A percentile compares a stretch with the other conserved stretches of the same genome.
Conservation (phyloP, 768 basidiomycete genomes). For the Trametes elegans region DNA sequence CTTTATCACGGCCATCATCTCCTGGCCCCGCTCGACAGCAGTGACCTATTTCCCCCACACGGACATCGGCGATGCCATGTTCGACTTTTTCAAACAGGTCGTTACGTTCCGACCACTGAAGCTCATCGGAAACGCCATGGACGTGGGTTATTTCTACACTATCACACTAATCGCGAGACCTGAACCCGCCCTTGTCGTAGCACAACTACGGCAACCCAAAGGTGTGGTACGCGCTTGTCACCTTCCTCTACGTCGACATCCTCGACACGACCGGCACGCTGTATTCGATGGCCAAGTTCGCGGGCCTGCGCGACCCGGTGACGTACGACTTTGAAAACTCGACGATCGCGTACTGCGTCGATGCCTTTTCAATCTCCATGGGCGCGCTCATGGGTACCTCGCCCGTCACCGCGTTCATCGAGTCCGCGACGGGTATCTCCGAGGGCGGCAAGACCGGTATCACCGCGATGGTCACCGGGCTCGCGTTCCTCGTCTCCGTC, state of each 20-base stretch:
- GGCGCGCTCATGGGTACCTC: conserved; percentile 78
- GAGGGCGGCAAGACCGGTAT: conserved; percentile 90
- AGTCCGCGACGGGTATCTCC: conserved; percentile 77
- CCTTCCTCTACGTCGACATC: conserved; percentile 89
- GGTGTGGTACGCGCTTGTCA: conserved; percentile 86
- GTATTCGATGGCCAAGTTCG: conserved; percentile 90
- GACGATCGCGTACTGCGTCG: conserved; percentile 78
- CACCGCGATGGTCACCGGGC: conserved; percentile 67
- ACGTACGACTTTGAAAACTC: conserved; percentile 87
- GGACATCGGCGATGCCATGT: conserved; percentile 61
- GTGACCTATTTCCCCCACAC: conserved; percentile 85
- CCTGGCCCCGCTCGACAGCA: conserved; percentile 80
- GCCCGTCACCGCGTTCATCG: conserved; percentile 81
- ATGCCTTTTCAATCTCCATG: conserved; percentile 79
- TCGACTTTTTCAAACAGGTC: conserved; percentile 83
- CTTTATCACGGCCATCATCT: conserved; percentile 76
- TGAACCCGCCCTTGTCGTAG: conserved; percentile 7
- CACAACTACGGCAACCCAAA: conserved; percentile 51
- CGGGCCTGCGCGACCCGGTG: conserved; percentile 80
- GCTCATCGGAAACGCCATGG: conserved; percentile 62
- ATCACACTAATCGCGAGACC: background rate
- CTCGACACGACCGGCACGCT: conserved; percentile 70
- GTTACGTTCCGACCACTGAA: conserved; percentile 69
- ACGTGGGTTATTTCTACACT: conserved; percentile 42
- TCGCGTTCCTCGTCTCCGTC: conserved; percentile 79